These are phyloP conservation scores for Carex arenaria DNA, from an alignment of 202 grass and related monocot genomes.

Conservation along the genomic window DNA sequence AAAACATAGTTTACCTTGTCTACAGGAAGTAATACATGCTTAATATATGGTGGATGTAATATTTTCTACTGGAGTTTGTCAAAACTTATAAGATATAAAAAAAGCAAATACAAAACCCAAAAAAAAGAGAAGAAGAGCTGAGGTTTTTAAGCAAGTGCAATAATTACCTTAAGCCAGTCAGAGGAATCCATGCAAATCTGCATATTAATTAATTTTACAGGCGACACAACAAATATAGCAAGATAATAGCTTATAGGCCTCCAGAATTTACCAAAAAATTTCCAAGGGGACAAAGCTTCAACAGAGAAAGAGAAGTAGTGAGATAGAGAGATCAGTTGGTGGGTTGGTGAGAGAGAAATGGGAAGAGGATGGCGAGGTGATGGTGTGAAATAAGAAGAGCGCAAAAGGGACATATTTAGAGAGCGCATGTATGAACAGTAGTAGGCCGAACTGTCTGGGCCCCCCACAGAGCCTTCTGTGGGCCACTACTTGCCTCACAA, in stretches of 20 bases:
- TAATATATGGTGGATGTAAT: background rate
- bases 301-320: background rate
- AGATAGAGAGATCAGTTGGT: background rate
- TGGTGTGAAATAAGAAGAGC: constrained; percentile 45
- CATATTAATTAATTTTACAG: constrained; percentile 27
- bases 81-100: background rate
- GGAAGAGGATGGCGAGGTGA: background rate
- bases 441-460: background rate
- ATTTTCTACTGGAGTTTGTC: background rate
- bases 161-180: constrained; percentile 81
- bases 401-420: background rate
- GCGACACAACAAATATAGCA: background rate
- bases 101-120: background rate
- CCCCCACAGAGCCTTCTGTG: constrained; percentile 1
- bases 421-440: constrained; percentile 8
- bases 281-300: background rate
- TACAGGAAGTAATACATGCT: background rate
- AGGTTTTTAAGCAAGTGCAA: background rate
- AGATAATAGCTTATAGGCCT: background rate
- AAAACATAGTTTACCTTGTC: background rate
- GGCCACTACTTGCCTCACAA: constrained; percentile 1
- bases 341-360: constrained; percentile 1
- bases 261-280: background rate
- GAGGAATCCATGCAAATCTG: constrained; percentile 80
- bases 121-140: background rate